Evolutionary conservation across 768 basidiomycete genomes (phyloP).

Genomic region (Phaeotremella skinneri): DNA sequence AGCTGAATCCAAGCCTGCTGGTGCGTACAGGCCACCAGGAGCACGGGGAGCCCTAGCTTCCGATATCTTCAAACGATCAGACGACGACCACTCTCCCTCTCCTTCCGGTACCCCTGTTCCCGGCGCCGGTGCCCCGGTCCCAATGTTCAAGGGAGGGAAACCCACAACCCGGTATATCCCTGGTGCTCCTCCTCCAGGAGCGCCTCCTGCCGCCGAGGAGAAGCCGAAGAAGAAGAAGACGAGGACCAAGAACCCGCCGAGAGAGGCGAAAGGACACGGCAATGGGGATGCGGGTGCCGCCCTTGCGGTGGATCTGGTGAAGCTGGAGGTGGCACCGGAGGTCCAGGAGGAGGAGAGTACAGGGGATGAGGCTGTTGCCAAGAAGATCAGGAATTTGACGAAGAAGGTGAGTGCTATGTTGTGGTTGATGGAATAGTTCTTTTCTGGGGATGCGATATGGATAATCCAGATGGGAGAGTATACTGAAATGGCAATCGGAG

Average conservation of each 20-base stretch:
- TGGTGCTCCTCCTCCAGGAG: slow-evolving; percentile 55
- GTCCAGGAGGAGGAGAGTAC: slow-evolving; percentile 49
- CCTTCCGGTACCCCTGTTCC: slow-evolving; percentile 50
- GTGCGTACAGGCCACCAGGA: slow-evolving; percentile 90
- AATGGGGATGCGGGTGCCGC: slow-evolving; percentile 5
- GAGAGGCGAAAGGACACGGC: slow-evolving; percentile 22
- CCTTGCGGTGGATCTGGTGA: slow-evolving; percentile 13
- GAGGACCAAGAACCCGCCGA: slow-evolving; percentile 52
- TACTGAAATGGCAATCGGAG: not conserved
- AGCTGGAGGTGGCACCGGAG: slow-evolving; percentile 54
- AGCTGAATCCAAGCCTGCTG: slow-evolving; percentile 63
- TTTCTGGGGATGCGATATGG: slow-evolving; percentile 2
- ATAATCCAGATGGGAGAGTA: no score
- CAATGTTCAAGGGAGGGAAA: slow-evolving; percentile 45
- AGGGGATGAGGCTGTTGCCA: slow-evolving; percentile 67
- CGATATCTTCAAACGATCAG: slow-evolving; percentile 83
- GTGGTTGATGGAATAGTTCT: not conserved
- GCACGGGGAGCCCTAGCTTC: slow-evolving; percentile 86
- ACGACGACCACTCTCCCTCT: slow-evolving; percentile 71
- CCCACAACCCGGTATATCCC: slow-evolving; percentile 59
- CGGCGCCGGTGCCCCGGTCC: slow-evolving; percentile 15
- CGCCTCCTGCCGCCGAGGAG: slow-evolving; percentile 54
- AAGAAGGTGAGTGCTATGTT: slow-evolving; percentile 71
- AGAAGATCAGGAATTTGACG: slow-evolving; percentile 89
- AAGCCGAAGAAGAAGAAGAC: slow-evolving; percentile 61